Evolutionary conservation across 2,329 filamentous ascomycete species (phyloP), one percentile per base, ranked within the genome.

Genomic region (Arthrobotrys entomopaga): DNA sequence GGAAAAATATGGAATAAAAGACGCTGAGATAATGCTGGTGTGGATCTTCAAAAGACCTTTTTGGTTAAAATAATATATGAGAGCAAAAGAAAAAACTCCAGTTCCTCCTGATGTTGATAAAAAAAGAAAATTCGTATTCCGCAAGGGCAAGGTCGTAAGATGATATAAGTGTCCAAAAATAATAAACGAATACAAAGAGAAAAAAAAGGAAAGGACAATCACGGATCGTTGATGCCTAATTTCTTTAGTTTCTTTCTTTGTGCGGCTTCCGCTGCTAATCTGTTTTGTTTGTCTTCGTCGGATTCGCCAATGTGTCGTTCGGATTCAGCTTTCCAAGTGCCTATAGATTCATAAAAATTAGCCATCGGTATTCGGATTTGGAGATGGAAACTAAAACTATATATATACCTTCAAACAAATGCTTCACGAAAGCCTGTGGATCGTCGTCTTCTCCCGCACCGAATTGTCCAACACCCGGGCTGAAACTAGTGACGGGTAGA

Each of bases 351-450:
- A 26, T 2, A n/a, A 20, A 46, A 20, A 59, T 74, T 57, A 77
- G 65, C 38, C 29, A 65, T 29, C 50, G 3, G 46, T 50, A 13
- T 50, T 26, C 13, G 42, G 11, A 46, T 16, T 34, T 16, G 2
- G 38, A 49, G 42, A 53, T 22, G 29, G 29, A 61, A 53, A n/a
- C 5, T 34, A 49, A 24, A 26, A 22, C 3, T 7, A 26, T 1
- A 10, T 24, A 61, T 61, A 22, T 50, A 74, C 94, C 95, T 84
- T 96, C 92, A 81, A 99, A 99, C 65, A 93, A 89, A 83, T 99
- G 95, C 83, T 95, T 93, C 75, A 99, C 95, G 84, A 96, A 98
- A 1, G 95, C 95, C 92, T 97, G 94, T 0, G 93, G 92, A 80
- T 98, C 90, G 78, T 97, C 92, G 48, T 89, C 86, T 76, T 96